Percentiles rank a stretch among this genome's conserved stretches.
These are phyloP conservation scores for Echinochloa phyllopogon DNA, from an alignment of 176 grass and related monocot genomes.

Conservation along the genomic window DNA sequence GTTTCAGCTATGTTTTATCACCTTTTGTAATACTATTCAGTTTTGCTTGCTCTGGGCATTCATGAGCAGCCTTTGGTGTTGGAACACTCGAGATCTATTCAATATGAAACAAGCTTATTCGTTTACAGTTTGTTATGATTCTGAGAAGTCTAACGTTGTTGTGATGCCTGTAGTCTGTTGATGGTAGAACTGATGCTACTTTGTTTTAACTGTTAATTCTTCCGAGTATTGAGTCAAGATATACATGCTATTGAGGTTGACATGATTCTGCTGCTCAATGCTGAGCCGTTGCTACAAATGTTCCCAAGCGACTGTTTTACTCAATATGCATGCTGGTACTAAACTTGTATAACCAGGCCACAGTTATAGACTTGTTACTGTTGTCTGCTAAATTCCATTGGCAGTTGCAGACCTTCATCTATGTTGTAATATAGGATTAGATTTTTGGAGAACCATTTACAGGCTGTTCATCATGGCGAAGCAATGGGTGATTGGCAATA, in stretches of 20 bases:
- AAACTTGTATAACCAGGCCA: neutral
- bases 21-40: slow-evolving; percentile 48
- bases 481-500: neutral
- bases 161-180: neutral
- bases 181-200: neutral
- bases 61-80: slow-evolving; percentile 44
- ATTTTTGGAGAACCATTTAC: neutral
- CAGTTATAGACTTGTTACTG: neutral
- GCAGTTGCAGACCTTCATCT: neutral
- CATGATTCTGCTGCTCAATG: neutral
- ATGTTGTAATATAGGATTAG: neutral
- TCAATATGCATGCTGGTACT: neutral
- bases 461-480: neutral
- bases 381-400: neutral
- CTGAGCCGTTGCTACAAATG: neutral
- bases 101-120: slow-evolving; percentile 39
- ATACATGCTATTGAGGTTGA: neutral
- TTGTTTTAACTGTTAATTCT: neutral
- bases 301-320: neutral
- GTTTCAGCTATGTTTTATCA: slow-evolving; percentile 31
- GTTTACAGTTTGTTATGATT: slow-evolving; percentile 4
- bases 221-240: neutral
- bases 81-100: slow-evolving; percentile 38
- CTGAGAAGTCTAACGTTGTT: neutral
- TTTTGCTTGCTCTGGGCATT: slow-evolving; percentile 49